Percentiles rank a stretch among this genome's conserved stretches.
These are phyloP conservation scores for Trichoderma citrinoviride DNA, from an alignment of 2,329 filamentous ascomycete genomes.

Conservation along the genomic window DNA sequence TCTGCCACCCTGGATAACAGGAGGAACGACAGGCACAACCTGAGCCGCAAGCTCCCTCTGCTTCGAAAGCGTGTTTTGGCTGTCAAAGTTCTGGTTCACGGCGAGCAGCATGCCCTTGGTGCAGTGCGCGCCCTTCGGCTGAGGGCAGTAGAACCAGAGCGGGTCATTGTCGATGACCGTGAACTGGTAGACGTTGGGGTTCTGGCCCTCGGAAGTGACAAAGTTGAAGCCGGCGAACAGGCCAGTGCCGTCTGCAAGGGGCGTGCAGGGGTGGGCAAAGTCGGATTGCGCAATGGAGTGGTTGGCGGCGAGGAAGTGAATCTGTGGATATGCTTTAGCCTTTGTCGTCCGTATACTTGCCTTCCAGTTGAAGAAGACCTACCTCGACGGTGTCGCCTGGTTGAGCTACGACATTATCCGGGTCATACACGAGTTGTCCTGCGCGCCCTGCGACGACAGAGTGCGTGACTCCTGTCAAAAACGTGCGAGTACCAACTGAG, in stretches of 20 bases:
- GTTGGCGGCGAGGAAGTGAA: slow-evolving; percentile 45
- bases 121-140: slow-evolving; percentile 55
- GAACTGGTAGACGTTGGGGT: slow-evolving; percentile 26
- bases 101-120: slow-evolving; percentile 52
- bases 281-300: slow-evolving; percentile 62
- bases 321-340: too few relatives aligned
- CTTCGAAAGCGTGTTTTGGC: slow-evolving; percentile 37
- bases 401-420: slow-evolving; percentile 49
- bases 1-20: slow-evolving; percentile 36
- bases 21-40: slow-evolving; percentile 33
- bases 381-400: slow-evolving; percentile 47
- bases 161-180: slow-evolving; percentile 44
- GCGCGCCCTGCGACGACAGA: slow-evolving; percentile 15
- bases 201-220: slow-evolving; percentile 24
- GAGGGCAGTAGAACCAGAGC: slow-evolving; percentile 59
- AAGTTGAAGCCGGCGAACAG: slow-evolving; percentile 30
- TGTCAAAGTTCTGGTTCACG: slow-evolving; percentile 48
- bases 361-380: slow-evolving; percentile 22
- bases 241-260: slow-evolving; percentile 51
- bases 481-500: neutral
- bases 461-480: slow-evolving; percentile 5
- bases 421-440: slow-evolving; percentile 45
- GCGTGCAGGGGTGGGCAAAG: slow-evolving; percentile 58
- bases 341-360: too few relatives aligned
- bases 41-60: slow-evolving; percentile 39